Evolutionary conservation across 139 green algal genomes (phyloP), one percentile per base, ranked within the genome.

Genomic region (Coelastrella sp.): DNA sequence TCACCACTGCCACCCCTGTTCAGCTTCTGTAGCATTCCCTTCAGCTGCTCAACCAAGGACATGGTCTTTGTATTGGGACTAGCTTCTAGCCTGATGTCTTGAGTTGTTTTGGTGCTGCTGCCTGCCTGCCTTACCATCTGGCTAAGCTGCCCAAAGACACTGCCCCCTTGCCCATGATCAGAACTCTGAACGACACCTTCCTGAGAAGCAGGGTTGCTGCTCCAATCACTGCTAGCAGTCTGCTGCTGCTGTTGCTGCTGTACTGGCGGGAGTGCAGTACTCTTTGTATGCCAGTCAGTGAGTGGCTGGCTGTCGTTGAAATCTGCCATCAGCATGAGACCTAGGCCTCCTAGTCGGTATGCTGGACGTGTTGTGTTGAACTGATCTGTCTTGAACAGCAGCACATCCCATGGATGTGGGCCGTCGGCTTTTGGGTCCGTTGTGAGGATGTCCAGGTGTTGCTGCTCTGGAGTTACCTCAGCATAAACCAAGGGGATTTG

Each of bases 301-400:
- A 82, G 75, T 4, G 75, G 75, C 5, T 82, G 21, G 6, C 53
- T 82, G 3, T 53, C 38, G 35, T 82, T 82, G 53, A 82, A 82
- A 25, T 82, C 75, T 40, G 75, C 60, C 75, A 82, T 82, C 51
- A 82, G 25, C 75, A 82, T 82, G 23, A 82, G 75, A 0, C 75
- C 75, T 23, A 82, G 23, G 11, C 75, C 75, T 2, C 53, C 53
- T 0, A 82, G 35, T 40, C 75, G 37, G 75, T 71, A 82, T 13
- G 75, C 75, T 30, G 75, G 75, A 23, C 30, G 21, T 43, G 50
- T 71, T 23, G 75, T 82, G 53, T 82, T 82, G 35, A 82, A 82
- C 53, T 82, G 75, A 35, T 35, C 71, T 15, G 75, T 82, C 75
- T 82, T 82, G 53, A 82, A 82, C 53, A 82, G 53, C 35, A 82